A percentile compares a stretch with the other conserved stretches of the same genome.
Evolutionary conservation across 2,329 filamentous ascomycete genomes (phyloP).

Genomic region (Penicillium hesseltinei): DNA sequence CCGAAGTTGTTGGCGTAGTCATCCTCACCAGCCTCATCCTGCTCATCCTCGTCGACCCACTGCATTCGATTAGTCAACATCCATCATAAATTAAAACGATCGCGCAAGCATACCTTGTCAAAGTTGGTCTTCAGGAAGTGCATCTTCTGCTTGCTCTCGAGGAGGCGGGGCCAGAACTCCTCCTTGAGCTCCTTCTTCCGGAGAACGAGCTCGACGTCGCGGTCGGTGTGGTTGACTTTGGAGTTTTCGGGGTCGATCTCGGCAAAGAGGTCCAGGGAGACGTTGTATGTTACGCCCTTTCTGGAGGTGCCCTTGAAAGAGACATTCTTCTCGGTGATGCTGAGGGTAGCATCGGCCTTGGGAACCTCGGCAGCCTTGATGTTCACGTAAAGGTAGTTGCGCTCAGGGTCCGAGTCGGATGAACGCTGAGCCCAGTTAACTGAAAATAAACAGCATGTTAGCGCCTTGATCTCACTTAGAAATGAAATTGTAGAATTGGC

Average conservation of each 20-base stretch:
- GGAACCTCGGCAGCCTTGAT: conserved; percentile 85
- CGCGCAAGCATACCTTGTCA: conserved; percentile 67
- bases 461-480: neutral
- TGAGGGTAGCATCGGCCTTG: conserved; percentile 72
- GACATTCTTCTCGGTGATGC: conserved; percentile 73
- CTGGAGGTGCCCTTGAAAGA: conserved; percentile 81
- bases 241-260: conserved; percentile 84
- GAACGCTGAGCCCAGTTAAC: conserved; percentile 99
- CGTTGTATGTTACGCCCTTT: conserved; percentile 81
- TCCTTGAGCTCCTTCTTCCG: conserved; percentile 95
- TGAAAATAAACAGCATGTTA: conserved; percentile 42
- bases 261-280: conserved; percentile 82
- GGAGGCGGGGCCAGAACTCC: conserved; percentile 91
- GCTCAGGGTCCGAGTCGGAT: conserved; percentile 70
- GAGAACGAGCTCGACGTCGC: conserved; percentile 85
- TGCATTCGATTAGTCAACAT: conserved; percentile 32
- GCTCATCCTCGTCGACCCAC: conserved; percentile 98
- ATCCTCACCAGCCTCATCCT: conserved; percentile 82
- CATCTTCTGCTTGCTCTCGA: conserved; percentile 84
- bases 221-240: conserved; percentile 83
- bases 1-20: conserved; percentile 60
- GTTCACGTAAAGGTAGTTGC: conserved; percentile 94
- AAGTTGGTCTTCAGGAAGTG: conserved; percentile 99
- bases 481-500: neutral
- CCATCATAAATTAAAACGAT: neutral